phyloP scores from a whole-genome alignment of 805 yeast genomes.

The Brettanomyces bruxellensis region DNA sequence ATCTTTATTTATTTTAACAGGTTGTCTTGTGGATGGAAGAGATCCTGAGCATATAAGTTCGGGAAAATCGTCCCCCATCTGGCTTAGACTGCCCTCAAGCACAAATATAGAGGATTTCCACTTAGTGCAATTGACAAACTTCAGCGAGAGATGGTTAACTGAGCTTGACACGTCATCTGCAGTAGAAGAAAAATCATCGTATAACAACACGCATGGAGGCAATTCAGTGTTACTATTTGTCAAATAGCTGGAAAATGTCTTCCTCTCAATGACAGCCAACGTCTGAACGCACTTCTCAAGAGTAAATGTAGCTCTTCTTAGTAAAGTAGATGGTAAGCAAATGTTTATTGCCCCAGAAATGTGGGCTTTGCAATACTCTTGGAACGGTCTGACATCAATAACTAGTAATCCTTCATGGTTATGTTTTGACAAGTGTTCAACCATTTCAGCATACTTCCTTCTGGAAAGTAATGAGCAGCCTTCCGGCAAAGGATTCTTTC shows the following conservation, averaged over 20 bases:
- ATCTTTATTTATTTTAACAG: too few relatives aligned
- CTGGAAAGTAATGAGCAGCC: not conserved
- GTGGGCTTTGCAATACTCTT: slow-evolving; percentile 56
- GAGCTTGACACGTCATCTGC: slow-evolving; percentile 25
- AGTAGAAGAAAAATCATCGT: slow-evolving; percentile 36
- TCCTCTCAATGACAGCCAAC: slow-evolving; percentile 43
- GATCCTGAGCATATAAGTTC: slow-evolving; percentile 20
- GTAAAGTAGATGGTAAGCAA: slow-evolving; percentile 82
- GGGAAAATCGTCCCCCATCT: slow-evolving; percentile 25
- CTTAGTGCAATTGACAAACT: slow-evolving; percentile 31
- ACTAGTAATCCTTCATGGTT: slow-evolving; percentile 28
- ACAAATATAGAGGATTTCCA: slow-evolving; percentile 35
- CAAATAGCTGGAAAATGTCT: slow-evolving; percentile 30
- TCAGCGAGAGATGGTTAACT: slow-evolving; percentile 38
- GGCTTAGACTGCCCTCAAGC: slow-evolving; percentile 32
- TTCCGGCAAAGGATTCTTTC: not conserved
- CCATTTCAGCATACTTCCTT: not conserved
- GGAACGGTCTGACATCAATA: slow-evolving; percentile 75
- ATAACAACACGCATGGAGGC: slow-evolving; percentile 37
- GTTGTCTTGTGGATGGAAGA: slow-evolving; percentile 2
- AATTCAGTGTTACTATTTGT: slow-evolving; percentile 15
- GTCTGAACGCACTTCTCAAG: slow-evolving; percentile 55
- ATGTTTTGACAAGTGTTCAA: not conserved
- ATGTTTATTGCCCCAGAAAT: slow-evolving; percentile 59
- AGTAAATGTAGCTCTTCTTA: slow-evolving; percentile 67